Evolutionary conservation across 495 filamentous ascomycete species (phyloP).

Genomic region (Sporormia fimetaria): DNA sequence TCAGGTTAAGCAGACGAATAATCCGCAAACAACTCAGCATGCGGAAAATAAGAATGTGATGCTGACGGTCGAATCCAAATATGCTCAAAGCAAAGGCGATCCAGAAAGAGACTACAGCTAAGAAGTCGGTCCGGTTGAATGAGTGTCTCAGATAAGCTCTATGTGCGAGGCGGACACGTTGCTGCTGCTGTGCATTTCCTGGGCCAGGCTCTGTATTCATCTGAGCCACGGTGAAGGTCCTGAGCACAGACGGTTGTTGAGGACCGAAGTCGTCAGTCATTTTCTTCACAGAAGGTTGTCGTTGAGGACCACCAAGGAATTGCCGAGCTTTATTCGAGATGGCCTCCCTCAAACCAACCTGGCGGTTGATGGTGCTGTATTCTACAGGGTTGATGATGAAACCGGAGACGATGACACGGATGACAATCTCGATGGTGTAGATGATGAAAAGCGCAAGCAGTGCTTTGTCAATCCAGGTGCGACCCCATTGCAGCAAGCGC

Average conservation of each 20-base stretch:
- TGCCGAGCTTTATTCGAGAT: conserved; percentile 60
- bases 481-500: conserved; percentile 49
- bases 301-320: conserved; percentile 66
- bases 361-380: conserved; percentile 68
- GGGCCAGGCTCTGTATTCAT: conserved; percentile 38
- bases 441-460: conserved; percentile 77
- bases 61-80: conserved; percentile 50
- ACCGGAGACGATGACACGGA: conserved; percentile 81
- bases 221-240: conserved; percentile 72
- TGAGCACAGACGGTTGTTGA: conserved; percentile 60
- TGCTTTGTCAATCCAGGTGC: conserved; percentile 59
- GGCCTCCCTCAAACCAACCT: conserved; percentile 59
- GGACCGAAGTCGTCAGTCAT: conserved; percentile 27
- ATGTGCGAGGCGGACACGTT: conserved; percentile 72
- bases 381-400: conserved; percentile 77
- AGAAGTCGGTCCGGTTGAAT: conserved; percentile 90
- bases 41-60: conserved; percentile 77
- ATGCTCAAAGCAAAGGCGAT: conserved; percentile 65
- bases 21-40: conserved; percentile 95
- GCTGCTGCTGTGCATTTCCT: conserved; percentile 64
- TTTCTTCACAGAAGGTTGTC: conserved; percentile 51
- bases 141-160: conserved; percentile 88
- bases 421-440: conserved; percentile 76
- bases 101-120: conserved; percentile 96
- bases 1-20: conserved; percentile 74